Evolutionary conservation across 495 filamentous ascomycete genomes (phyloP), one percentile per base, ranked within the genome.

Genomic region (Aspergillus hancockii): DNA sequence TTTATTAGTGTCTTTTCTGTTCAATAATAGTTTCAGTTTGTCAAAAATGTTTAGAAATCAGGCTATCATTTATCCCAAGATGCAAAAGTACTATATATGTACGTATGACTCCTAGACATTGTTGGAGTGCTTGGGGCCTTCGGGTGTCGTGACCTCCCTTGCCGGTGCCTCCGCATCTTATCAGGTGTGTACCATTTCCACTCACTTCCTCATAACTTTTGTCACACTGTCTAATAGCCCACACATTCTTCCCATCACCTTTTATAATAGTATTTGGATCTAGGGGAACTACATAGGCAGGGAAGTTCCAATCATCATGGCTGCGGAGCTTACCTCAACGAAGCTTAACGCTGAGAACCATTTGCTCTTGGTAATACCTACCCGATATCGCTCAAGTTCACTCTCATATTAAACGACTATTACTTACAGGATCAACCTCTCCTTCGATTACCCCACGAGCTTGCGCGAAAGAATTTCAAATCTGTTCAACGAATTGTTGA

Each of bases 381-480:
- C 13, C 38, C 38, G 16, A 41, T 41, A n/a, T 41, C 14, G 16
- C n/a, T 41, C 14, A 2, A 18, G 12, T 18, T 18, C 12, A 41
- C 13, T 18, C 12, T n/a, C 18, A 18, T 19, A 23, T 23, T 47
- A 23, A n/a, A 47, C 21, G 5, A 4, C 43, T 4, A 8, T 47
- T 23, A 23, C 10, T 36, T 45, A 28, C 53, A 96, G 93, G 94
- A 98, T 72, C 93, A 98, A 85, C 89, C 94, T 23, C 90, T 97
- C 60, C 88, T 98, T 64, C 89, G 92, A 21, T 81, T 97, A 4
- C 94, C 94, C 21, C 85, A 91, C 71, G 93, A 97, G 71, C 86
- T 98, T 54, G 85, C 91, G 43, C 89, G 94, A 54, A 89, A 91
- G 68, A 98, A 96, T 70, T 93, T 97, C 77, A 96, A 97, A 67